Conservation (phyloP, 345 rosid genomes). For the Nephelium lappaceum region DNA sequence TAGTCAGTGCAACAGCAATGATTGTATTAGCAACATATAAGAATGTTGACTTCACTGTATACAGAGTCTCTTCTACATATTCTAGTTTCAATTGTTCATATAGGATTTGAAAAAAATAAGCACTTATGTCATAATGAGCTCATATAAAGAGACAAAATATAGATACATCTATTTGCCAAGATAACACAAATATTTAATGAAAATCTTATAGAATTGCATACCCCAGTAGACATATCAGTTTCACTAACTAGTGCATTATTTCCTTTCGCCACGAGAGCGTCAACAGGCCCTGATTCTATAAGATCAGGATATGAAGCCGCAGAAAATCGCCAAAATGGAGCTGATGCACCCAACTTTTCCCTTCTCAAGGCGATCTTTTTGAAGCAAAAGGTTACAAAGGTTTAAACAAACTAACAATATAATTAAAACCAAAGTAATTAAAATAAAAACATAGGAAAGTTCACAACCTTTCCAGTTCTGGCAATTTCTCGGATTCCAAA, state of each 20-base stretch:
- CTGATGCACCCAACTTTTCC: slow-evolving; percentile 87
- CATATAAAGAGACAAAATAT: not conserved
- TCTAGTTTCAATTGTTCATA: not conserved
- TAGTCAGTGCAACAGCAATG: not conserved
- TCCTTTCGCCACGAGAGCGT: slow-evolving; percentile 48
- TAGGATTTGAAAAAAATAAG: not conserved
- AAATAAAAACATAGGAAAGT: slow-evolving; percentile 11
- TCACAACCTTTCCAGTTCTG: slow-evolving; percentile 65
- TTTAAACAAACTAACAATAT: not conserved
- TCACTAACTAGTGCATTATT: slow-evolving; percentile 41
- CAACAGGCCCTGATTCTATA: slow-evolving; percentile 41
- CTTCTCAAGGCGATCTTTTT: slow-evolving; percentile 88
- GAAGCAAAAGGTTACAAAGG: slow-evolving; percentile 15
- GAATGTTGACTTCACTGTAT: not conserved
- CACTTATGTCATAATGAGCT: slow-evolving; percentile 9
- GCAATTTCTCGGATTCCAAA: slow-evolving; percentile 93
- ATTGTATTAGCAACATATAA: not conserved
- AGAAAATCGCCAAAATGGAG: slow-evolving; percentile 98
- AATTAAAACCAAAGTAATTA: not conserved
- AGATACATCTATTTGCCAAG: not conserved
- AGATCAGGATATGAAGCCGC: slow-evolving; percentile 98
- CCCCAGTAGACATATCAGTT: slow-evolving; percentile 55
- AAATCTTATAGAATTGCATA: slow-evolving; percentile 39
- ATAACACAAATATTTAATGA: slow-evolving; percentile 5
- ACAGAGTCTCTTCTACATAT: not conserved